Percentiles rank a stretch among this genome's conserved stretches.
phyloP scores from a whole-genome alignment of 257 asterid species.

The Coffea canephora region DNA sequence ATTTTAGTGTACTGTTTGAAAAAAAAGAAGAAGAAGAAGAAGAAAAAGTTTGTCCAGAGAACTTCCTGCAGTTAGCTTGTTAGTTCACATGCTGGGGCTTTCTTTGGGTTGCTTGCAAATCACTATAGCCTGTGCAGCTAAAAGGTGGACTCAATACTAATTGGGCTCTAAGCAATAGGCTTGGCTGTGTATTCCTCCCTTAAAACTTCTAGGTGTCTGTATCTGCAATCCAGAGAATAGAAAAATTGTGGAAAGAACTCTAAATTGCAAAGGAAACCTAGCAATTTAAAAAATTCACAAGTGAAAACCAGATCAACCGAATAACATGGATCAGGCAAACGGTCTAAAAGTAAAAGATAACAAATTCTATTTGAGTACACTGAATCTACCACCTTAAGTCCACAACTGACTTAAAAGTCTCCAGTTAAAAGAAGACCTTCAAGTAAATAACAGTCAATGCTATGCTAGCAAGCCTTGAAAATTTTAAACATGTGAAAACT shows the following conservation, averaged over 20 bases:
- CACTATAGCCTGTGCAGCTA: not conserved
- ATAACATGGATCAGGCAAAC: too few relatives aligned
- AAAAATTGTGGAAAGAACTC: not conserved
- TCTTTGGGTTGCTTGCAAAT: not conserved
- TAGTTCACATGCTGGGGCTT: not conserved
- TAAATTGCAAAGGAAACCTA: not conserved
- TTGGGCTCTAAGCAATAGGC: not conserved
- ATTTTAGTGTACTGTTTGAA: not conserved
- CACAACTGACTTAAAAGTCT: too few relatives aligned
- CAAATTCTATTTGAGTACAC: too few relatives aligned
- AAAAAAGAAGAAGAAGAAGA: too few relatives aligned
- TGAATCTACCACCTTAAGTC: too few relatives aligned
- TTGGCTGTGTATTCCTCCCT: not conserved
- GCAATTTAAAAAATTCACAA: not conserved
- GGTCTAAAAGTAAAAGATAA: too few relatives aligned
- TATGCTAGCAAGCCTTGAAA: too few relatives aligned
- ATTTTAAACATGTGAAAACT: too few relatives aligned
- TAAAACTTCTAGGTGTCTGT: not conserved
- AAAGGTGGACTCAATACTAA: not conserved
- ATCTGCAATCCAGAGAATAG: not conserved
- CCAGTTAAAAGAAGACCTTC: too few relatives aligned
- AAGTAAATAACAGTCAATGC: too few relatives aligned
- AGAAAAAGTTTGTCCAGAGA: not conserved
- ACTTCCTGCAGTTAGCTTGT: not conserved
- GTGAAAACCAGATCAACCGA: too few relatives aligned